A percentile compares a stretch with the other conserved stretches of the same genome.
These are phyloP conservation scores for Sarocladiaceae sp. DNA, from an alignment of 2,329 filamentous ascomycete species.

Conservation along the genomic window DNA sequence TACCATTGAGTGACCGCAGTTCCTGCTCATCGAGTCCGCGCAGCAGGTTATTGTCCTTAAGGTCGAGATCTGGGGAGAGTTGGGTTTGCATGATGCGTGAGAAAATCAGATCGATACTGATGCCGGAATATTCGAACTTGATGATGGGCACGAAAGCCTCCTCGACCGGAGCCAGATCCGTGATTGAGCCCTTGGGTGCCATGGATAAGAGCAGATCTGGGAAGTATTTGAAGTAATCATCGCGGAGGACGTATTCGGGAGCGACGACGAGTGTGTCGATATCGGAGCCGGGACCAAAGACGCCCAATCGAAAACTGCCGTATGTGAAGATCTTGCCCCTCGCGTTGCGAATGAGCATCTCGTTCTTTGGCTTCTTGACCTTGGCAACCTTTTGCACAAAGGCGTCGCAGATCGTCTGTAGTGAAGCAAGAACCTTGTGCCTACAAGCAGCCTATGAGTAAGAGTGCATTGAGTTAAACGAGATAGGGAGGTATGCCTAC, in stretches of 20 bases:
- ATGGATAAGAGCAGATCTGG: slow-evolving; percentile 72
- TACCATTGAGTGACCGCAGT: slow-evolving; percentile 86
- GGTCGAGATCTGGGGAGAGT: slow-evolving; percentile 58
- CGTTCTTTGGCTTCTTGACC: slow-evolving; percentile 64
- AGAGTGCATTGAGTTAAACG: not conserved
- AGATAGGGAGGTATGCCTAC: slow-evolving; percentile 34
- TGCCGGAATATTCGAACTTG: slow-evolving; percentile 84
- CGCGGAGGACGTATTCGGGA: slow-evolving; percentile 79
- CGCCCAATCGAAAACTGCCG: slow-evolving; percentile 89
- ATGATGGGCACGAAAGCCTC: slow-evolving; percentile 96
- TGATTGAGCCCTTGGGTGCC: slow-evolving; percentile 71
- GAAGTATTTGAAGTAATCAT: slow-evolving; percentile 89
- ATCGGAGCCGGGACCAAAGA: slow-evolving; percentile 92
- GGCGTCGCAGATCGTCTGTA: slow-evolving; percentile 75
- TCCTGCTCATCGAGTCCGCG: slow-evolving; percentile 82
- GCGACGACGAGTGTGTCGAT: slow-evolving; percentile 94
- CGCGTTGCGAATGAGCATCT: slow-evolving; percentile 72
- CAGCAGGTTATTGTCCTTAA: slow-evolving; percentile 79
- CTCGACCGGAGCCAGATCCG: slow-evolving; percentile 76
- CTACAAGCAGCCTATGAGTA: slow-evolving; percentile 33
- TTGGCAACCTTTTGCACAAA: slow-evolving; percentile 79
- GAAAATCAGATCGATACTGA: slow-evolving; percentile 93
- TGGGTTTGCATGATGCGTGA: slow-evolving; percentile 66
- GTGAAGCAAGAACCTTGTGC: slow-evolving; percentile 63
- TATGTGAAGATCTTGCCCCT: slow-evolving; percentile 94